These are phyloP conservation scores for Fusarium sp. DNA, from an alignment of 2,329 filamentous ascomycete genomes.

Conservation along the genomic window DNA sequence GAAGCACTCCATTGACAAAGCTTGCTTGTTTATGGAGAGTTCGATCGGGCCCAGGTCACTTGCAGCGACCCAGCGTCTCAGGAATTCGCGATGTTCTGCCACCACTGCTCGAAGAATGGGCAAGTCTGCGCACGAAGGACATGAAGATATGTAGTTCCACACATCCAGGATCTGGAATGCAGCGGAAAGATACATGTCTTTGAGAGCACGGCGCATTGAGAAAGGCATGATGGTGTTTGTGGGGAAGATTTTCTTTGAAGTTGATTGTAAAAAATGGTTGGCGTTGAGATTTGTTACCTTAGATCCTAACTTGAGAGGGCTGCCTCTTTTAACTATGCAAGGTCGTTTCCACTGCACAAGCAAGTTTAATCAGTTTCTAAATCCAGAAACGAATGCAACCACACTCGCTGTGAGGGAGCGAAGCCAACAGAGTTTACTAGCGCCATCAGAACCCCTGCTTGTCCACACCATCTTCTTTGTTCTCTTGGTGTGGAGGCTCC, in stretches of 20 bases:
- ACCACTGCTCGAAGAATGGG: neutral
- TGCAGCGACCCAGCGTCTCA: neutral
- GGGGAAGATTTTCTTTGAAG: too few relatives aligned
- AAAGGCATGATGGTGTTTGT: too few relatives aligned
- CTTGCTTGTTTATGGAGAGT: neutral
- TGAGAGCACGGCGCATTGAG: neutral
- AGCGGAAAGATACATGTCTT: neutral
- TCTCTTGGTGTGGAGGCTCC: neutral
- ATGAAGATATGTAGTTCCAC: neutral
- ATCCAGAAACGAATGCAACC: too few relatives aligned
- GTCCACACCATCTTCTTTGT: neutral
- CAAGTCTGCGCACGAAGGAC: neutral
- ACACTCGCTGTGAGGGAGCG: neutral
- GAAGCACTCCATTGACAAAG: neutral
- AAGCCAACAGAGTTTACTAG: too few relatives aligned
- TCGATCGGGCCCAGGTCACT: too few relatives aligned
- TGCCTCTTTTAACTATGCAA: too few relatives aligned
- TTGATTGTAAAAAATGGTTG: too few relatives aligned
- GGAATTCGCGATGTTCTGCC: neutral
- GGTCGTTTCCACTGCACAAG: too few relatives aligned
- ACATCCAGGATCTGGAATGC: neutral
- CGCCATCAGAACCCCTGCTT: too few relatives aligned
- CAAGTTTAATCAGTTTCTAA: too few relatives aligned
- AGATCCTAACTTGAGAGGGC: too few relatives aligned
- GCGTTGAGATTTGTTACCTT: too few relatives aligned